Evolutionary conservation across 495 filamentous ascomycete genomes (phyloP).

Genomic region (Hypoxylon rickii): DNA sequence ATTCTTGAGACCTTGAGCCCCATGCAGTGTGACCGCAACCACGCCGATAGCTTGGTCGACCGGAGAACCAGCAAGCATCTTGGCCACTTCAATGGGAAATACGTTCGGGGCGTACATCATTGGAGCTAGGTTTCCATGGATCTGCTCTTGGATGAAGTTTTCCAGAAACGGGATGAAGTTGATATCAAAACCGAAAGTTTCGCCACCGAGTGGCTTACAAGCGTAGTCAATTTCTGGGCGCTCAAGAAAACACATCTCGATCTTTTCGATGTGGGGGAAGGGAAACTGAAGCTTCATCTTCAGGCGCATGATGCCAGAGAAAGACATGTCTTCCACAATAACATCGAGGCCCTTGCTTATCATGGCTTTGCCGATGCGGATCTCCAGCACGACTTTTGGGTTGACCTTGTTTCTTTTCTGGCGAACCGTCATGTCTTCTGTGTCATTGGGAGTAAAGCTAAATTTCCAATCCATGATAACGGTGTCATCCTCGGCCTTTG

Average conservation of each 20-base stretch:
- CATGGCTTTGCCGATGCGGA: slow-evolving; percentile 90
- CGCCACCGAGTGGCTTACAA: slow-evolving; percentile 95
- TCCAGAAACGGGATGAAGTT: slow-evolving; percentile 97
- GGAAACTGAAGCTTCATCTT: slow-evolving; percentile 96
- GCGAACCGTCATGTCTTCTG: slow-evolving; percentile 82
- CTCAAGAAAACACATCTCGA: slow-evolving; percentile 87
- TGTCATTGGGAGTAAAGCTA: slow-evolving; percentile 96
- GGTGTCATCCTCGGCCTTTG: slow-evolving; percentile 91
- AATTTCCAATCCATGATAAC: slow-evolving; percentile 99
- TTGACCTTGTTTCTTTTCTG: slow-evolving; percentile 95
- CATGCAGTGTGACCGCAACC: slow-evolving; percentile 86
- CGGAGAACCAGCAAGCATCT: slow-evolving; percentile 94
- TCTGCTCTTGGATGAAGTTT: slow-evolving; percentile 91
- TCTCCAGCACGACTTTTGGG: slow-evolving; percentile 92
- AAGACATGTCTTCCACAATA: slow-evolving; percentile 97
- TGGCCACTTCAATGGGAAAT: slow-evolving; percentile 97
- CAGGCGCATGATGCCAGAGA: slow-evolving; percentile 89
- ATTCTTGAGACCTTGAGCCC: slow-evolving; percentile 90
- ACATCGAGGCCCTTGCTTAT: slow-evolving; percentile 96
- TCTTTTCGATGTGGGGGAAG: slow-evolving; percentile 91
- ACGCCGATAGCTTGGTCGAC: slow-evolving; percentile 97
- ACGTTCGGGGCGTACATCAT: slow-evolving; percentile 99
- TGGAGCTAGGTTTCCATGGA: slow-evolving; percentile 86
- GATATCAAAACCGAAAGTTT: slow-evolving; percentile 95
- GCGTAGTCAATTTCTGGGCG: slow-evolving; percentile 83